A percentile compares a stretch with the other conserved stretches of the same genome.
Conservation (phyloP, 306 rosid species). For the Cucumis cinereus region DNA sequence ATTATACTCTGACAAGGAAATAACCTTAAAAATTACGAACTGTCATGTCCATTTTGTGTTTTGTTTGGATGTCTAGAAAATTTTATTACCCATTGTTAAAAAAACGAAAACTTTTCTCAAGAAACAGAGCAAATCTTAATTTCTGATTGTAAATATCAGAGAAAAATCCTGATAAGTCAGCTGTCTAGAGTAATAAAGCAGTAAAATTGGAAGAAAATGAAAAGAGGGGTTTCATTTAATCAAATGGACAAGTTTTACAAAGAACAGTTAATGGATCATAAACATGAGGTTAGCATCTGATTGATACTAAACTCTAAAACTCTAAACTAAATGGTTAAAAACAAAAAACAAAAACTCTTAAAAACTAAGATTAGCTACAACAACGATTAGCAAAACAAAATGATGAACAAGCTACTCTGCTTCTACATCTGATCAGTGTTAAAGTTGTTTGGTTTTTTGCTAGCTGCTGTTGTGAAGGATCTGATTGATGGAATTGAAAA, state of each 20-base stretch:
- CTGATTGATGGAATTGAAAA: slow-evolving; percentile 25
- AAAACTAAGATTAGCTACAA: background rate
- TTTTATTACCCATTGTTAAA: too few relatives aligned
- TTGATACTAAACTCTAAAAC: background rate
- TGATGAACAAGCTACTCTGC: background rate
- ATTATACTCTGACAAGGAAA: background rate
- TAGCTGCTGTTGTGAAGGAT: background rate
- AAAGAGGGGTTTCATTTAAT: slow-evolving; percentile 2
- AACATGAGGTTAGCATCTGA: slow-evolving; percentile 1
- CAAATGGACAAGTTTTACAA: background rate
- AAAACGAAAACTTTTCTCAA: background rate
- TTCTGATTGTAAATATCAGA: background rate
- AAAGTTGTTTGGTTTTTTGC: background rate
- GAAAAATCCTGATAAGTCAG: background rate
- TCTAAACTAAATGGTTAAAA: background rate
- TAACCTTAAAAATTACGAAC: background rate
- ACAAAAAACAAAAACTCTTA: background rate
- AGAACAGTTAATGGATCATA: background rate
- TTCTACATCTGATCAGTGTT: background rate
- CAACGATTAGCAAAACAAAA: background rate
- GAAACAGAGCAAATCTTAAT: background rate
- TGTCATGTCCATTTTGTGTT: background rate
- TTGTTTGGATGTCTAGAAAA: background rate
- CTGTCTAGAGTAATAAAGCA: background rate
- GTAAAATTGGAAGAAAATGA: background rate